phyloP scores from a whole-genome alignment of 257 asterid species.

The Capsicum baccatum region DNA sequence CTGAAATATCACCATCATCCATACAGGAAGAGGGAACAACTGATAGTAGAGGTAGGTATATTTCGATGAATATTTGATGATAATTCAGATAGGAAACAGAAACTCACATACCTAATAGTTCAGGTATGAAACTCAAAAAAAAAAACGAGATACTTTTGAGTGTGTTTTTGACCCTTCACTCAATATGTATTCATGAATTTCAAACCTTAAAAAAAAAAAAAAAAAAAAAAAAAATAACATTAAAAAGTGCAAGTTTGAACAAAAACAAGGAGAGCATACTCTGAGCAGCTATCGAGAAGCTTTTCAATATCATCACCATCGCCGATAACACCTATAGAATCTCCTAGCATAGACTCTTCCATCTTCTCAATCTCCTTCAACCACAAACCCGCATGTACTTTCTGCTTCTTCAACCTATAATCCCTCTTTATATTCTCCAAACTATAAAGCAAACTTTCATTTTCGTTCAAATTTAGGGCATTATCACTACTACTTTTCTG shows the following conservation, averaged over 20 bases:
- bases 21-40: too few relatives aligned
- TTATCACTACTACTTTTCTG: not conserved
- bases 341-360: conserved; percentile 86
- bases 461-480: conserved; percentile 33
- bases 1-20: too few relatives aligned
- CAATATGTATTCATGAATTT: not conserved
- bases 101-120: too few relatives aligned
- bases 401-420: conserved; percentile 86
- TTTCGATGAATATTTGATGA: too few relatives aligned
- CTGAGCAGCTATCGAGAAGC: conserved; percentile 80
- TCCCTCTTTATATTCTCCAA: conserved; percentile 84
- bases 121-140: too few relatives aligned
- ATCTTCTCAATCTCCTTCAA: conserved; percentile 88
- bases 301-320: conserved; percentile 70
- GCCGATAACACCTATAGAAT: conserved; percentile 49
- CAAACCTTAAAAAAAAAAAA: not conserved
- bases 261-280: conserved; percentile 48
- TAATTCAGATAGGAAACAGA: too few relatives aligned
- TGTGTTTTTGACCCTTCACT: too few relatives aligned
- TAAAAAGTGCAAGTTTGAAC: not conserved
- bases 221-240: not conserved
- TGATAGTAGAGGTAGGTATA: too few relatives aligned
- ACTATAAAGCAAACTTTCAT: conserved; percentile 51
- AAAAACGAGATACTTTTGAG: too few relatives aligned
- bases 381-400: conserved; percentile 88